These are phyloP conservation scores for Pseudonitzschia multiseries DNA, from an alignment of 108 stramenopile genomes.

Conservation along the genomic window DNA sequence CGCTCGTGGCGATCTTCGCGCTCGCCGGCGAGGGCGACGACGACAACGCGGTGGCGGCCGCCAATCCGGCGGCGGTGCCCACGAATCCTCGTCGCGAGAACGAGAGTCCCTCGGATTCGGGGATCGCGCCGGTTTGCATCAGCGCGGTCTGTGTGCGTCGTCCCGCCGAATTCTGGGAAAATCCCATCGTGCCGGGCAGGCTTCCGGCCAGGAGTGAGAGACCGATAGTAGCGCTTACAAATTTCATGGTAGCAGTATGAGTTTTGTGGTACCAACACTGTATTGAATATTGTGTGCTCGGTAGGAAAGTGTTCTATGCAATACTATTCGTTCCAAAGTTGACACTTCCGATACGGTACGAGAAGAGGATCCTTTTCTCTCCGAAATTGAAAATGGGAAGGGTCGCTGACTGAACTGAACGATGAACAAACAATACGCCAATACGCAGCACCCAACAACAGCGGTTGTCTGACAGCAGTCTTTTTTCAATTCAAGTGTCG, in stretches of 20 bases:
- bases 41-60: not conserved
- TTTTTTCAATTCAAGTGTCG: no score
- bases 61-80: not conserved
- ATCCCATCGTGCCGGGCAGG: not conserved
- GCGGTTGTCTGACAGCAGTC: no score
- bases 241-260: not conserved
- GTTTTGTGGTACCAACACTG: no score
- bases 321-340: no score
- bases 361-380: no score
- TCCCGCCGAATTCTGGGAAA: not conserved
- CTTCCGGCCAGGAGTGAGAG: not conserved
- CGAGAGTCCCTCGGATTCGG: not conserved
- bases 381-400: no score
- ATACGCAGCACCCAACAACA: no score
- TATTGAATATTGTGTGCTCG: no score
- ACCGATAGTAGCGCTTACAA: not conserved
- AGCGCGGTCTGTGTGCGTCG: not conserved
- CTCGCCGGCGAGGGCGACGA: not conserved
- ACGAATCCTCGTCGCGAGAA: not conserved
- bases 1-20: constrained; percentile 21
- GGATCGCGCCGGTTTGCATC: not conserved
- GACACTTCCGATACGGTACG: no score
- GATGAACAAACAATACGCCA: no score
- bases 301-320: no score
- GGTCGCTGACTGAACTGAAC: no score